Evolutionary conservation across 208 protist species (phyloP), one percentile per base, ranked within the genome.

Genomic region (Leishmania major): DNA sequence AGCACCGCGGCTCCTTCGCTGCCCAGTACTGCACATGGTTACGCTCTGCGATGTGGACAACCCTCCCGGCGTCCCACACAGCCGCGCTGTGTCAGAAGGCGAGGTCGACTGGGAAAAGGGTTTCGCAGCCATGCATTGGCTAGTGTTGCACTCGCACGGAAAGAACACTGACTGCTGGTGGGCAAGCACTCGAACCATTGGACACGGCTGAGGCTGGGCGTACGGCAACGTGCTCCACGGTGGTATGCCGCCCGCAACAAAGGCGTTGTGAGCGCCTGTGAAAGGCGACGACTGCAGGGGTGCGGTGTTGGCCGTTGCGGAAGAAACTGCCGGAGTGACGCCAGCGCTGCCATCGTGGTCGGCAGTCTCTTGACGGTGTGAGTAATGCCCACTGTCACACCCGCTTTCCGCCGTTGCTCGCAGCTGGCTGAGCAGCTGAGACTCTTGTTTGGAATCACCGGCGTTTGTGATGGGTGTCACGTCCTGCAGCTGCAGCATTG

Each of bases 61-160:
- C 28, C 78, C 82, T 22, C 82, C 82, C 17, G 82, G 82, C 8
- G 82, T 79, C 72, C 72, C 72, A n/a, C 77, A 82, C 13, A 86
- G 71, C 47, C 45, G 82, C 66, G 77, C 78, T 64, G 25, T 75
- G 17, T 86, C 53, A 13, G 62, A 51, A 72, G 43, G 64, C 45
- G 62, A 80, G 40, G 43, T 28, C 8, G 66, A 37, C 22, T 37
- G 57, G 17, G 60, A 79, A 35, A 17, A 25, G 22, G 43, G 15
- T 17, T 55, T 70, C 7, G 72, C 17, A 35, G 28, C 15, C 31
- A n/a, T 35, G 31, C 19, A 35, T 55, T 74, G 69, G 43, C 13
- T 74, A 25, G 13, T 31, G 45, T 31, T 74, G 69, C 40, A n/a
- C 45, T 47, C 47, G 31, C 47, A 28, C 15, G n/a, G 53, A 25